Base-by-base conservation (phyloP, 352 stramenopile genomes). In the Pythium brachiatum region DNA sequence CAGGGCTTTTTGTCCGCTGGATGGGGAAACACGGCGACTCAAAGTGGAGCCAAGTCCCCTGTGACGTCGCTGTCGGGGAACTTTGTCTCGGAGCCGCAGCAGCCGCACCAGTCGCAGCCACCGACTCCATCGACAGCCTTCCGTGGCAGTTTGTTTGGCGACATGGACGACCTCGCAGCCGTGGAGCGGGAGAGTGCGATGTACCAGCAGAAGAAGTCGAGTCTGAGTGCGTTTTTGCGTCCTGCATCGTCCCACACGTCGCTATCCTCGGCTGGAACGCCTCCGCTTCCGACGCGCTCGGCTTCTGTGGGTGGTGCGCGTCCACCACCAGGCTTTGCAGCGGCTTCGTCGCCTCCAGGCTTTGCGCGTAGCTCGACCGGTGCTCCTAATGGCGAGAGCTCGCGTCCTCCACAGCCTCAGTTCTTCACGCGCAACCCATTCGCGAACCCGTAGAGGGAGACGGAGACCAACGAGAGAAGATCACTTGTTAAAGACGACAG, bases 171-270 rank as follows among this genome's bases (percentile, higher is more conserved):
- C 51, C 72, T 94, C 73, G 81, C 72, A 7, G 85, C 83, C 20
- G 72, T 94, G 12, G 85, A 94, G 60, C 79, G 73, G 8, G 81
- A 88, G 41, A 87, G 72, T 25, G 66, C 79, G 31, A 68, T 77
- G 54, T 94, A 92, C 62, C 81, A 89, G 60, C 81, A 88, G 29
- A 72, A 80, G 25, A 72, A 75, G 32, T 94, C 85, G 53, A 94
- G 82, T 66, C 70, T 94, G 60, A 94, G 81, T 32, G 71, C 81
- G 2, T 86, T 94, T 48, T 73, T 94, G 39, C 59, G 56, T 15
- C 53, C 66, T 0, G 65, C 72, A 16, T 60, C 67, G 18, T 70
- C 71, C 52, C 57, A 34, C 6, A 43, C 41, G 20, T 53, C 69
- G 12, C 21, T 32, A 27, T 34, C 46, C 4, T 8, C 53, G 7